These are phyloP conservation scores for Fraxinus platypoda DNA, from an alignment of 305 asterid species.

Conservation along the genomic window DNA sequence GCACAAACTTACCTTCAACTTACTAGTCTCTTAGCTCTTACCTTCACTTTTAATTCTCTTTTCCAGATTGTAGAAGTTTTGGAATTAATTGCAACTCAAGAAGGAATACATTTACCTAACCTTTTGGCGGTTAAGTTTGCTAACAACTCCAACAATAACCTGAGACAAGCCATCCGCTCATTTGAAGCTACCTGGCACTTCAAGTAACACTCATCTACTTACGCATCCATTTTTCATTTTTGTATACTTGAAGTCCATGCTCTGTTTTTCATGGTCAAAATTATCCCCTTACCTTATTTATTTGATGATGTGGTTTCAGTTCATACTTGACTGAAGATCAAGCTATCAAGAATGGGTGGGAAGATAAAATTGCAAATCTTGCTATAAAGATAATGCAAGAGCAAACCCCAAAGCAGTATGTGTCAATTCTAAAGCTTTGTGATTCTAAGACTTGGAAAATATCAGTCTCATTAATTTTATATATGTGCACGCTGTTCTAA, in stretches of 20 bases:
- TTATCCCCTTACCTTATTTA: conserved; percentile 18
- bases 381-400: conserved; percentile 65
- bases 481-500: not conserved
- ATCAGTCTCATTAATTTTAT: not conserved
- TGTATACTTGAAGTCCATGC: not conserved
- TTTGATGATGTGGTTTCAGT: conserved; percentile 44
- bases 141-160: conserved; percentile 65
- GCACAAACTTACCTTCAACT: not conserved
- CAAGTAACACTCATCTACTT: conserved; percentile 36
- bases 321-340: conserved; percentile 54
- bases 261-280: conserved; percentile 5
- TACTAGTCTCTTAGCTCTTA: conserved; percentile 13
- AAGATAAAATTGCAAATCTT: conserved; percentile 69
- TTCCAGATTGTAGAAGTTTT: conserved; percentile 64
- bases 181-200: conserved; percentile 87
- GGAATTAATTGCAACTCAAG: conserved; percentile 63
- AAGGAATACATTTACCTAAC: conserved; percentile 56
- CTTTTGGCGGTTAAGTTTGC: conserved; percentile 62
- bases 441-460: not conserved
- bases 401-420: conserved; percentile 90
- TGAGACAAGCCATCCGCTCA: conserved; percentile 85
- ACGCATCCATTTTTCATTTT: not conserved
- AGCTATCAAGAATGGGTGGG: conserved; percentile 82
- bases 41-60: conserved; percentile 5
- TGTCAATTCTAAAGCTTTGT: conserved; percentile 3